Evolutionary conservation across 495 filamentous ascomycete species (phyloP), one percentile per base, ranked within the genome.

Genomic region (Darksidea phi): DNA sequence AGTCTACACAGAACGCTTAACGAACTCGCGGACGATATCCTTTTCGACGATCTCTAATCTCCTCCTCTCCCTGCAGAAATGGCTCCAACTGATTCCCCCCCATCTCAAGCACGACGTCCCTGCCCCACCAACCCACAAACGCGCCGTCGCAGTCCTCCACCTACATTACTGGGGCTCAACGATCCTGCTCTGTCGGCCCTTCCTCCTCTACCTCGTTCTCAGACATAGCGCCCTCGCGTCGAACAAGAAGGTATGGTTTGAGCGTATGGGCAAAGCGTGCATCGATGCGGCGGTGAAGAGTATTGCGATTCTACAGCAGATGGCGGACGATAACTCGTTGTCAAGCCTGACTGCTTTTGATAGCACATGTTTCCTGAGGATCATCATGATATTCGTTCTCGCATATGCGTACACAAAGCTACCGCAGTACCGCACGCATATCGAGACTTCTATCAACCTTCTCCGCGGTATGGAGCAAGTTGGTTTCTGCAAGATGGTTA

Each of bases 161-260:
- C 59, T 72, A 2, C 68, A 68, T 4, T 72, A 72, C 57, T 72
- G 70, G 70, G 55, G 62, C 41, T 61, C 70, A 1, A 69, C 61
- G 6, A 66, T 70, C 36, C 64, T 70, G 17, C 46, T 70, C 11
- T 61, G 57, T 11, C 66, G 68, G 11, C 70, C 70, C 7, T 72
- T 72, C 49, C 66, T 72, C 15, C 66, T 72, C 20, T 70, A 70
- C 47, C 59, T 67, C 6, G 70, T 69, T 0, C 32, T 70, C 25
- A 54, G 62, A 57, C 45, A 48, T 38, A 57, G 24, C 13, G 57
- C 58, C 18, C 47, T 70, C 20, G 49, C n/a, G 0, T 42, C 57
- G 0, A 52, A 48, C 21, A 72, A 72, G 49, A 68, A 64, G 46
- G 54, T 49, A 6, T 70, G 67, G 67, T 72, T 70, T 47, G 68